These are phyloP conservation scores for Wickerhamomyces xylosicus DNA, from an alignment of 805 yeast species.

Conservation along the genomic window DNA sequence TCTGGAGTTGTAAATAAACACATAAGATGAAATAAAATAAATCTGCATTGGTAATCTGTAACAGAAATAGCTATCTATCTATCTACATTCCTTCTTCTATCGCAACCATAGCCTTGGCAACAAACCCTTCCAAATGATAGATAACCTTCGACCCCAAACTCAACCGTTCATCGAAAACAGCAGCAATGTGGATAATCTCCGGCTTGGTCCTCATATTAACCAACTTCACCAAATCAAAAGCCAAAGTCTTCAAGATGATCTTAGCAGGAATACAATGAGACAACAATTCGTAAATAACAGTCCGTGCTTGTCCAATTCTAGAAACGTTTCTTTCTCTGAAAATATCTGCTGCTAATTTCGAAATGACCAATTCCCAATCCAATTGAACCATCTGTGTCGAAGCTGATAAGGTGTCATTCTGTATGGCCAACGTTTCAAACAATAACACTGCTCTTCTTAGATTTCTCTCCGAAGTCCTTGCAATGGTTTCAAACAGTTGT, in stretches of 20 bases:
- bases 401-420: slow-evolving; percentile 39
- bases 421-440: slow-evolving; percentile 74
- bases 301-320: slow-evolving; percentile 42
- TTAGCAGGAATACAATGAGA: slow-evolving; percentile 93
- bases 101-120: slow-evolving; percentile 78
- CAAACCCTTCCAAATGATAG: slow-evolving; percentile 90
- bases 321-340: slow-evolving; percentile 55
- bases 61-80: neutral
- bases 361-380: slow-evolving; percentile 86
- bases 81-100: slow-evolving; percentile 30
- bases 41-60: no score
- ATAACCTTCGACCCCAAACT: slow-evolving; percentile 82
- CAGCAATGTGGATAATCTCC: slow-evolving; percentile 47
- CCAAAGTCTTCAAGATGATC: slow-evolving; percentile 56
- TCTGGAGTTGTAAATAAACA: no score
- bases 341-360: slow-evolving; percentile 50
- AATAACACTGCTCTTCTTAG: slow-evolving; percentile 68
- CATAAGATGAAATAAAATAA: no score
- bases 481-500: slow-evolving; percentile 32
- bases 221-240: slow-evolving; percentile 32
- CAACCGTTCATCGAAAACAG: slow-evolving; percentile 76
- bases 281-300: slow-evolving; percentile 68
- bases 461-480: slow-evolving; percentile 52
- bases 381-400: slow-evolving; percentile 51
- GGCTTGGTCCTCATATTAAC: slow-evolving; percentile 23